phyloP scores from a whole-genome alignment of 768 basidiomycete species.

The Kwoniella bestiolae region DNA sequence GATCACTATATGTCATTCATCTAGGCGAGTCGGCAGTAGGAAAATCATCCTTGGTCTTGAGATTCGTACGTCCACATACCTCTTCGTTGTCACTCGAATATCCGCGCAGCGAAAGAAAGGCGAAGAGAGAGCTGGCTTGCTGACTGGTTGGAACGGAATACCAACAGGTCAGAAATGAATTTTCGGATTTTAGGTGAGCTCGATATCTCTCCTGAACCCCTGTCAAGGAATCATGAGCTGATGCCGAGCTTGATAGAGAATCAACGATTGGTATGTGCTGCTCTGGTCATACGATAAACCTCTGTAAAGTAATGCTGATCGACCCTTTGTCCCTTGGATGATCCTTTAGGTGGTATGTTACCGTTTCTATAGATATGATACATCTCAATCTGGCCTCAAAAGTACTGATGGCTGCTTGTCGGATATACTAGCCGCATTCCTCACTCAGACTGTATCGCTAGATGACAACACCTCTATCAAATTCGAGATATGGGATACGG shows the following conservation, averaged over 20 bases:
- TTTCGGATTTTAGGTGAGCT: conserved; percentile 57
- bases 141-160: conserved; percentile 4
- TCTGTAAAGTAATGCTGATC: background rate
- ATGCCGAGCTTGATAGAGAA: conserved; percentile 35
- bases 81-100: background rate
- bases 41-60: conserved; percentile 86
- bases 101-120: background rate
- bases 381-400: too few relatives aligned
- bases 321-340: conserved; percentile 35
- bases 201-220: background rate
- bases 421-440: conserved; percentile 88
- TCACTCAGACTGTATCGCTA: conserved; percentile 94
- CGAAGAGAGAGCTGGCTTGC: background rate
- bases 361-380: too few relatives aligned
- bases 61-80: conserved; percentile 71
- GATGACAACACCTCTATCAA: conserved; percentile 90
- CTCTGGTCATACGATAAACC: background rate
- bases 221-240: background rate
- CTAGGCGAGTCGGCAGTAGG: conserved; percentile 96
- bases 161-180: conserved; percentile 58
- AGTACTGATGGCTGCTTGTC: conserved; percentile 10
- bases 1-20: background rate
- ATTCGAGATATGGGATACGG: conserved; percentile 86
- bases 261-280: conserved; percentile 50
- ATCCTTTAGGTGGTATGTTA: conserved; percentile 36